These are phyloP conservation scores for Sphaerobolus stellatus DNA, from an alignment of 1,284 basidiomycete species.

Conservation along the genomic window DNA sequence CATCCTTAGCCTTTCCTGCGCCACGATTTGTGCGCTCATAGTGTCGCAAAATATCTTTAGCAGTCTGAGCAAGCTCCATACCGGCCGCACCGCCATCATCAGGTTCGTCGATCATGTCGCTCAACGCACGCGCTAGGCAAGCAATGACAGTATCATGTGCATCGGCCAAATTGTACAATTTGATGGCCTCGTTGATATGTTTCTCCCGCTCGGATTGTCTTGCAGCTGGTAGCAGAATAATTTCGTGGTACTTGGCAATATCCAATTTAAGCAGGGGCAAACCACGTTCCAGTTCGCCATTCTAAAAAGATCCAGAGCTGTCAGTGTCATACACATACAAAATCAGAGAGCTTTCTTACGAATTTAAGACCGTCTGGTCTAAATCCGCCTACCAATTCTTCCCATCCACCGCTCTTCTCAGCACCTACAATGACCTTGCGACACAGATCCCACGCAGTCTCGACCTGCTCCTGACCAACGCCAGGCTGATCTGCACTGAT, in stretches of 20 bases:
- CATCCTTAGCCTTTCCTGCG: slow-evolving; percentile 74
- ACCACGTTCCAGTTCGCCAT: slow-evolving; percentile 13
- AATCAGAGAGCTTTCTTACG: slow-evolving; percentile 48
- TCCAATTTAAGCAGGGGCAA: slow-evolving; percentile 33
- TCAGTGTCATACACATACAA: not conserved
- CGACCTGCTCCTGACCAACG: slow-evolving; percentile 81
- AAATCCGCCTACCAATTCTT: slow-evolving; percentile 89
- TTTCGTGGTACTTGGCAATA: slow-evolving; percentile 76
- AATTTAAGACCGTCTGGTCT: slow-evolving; percentile 86
- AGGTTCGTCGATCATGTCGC: slow-evolving; percentile 76
- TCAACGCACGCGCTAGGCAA: slow-evolving; percentile 86
- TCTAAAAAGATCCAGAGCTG: not conserved
- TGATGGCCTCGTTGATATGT: slow-evolving; percentile 87
- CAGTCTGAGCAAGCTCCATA: slow-evolving; percentile 72
- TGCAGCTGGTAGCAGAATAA: slow-evolving; percentile 73
- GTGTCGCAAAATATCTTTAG: slow-evolving; percentile 80
- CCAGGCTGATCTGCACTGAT: slow-evolving; percentile 76
- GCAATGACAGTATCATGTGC: slow-evolving; percentile 88
- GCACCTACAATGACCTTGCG: slow-evolving; percentile 86
- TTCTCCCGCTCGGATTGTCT: slow-evolving; percentile 65
- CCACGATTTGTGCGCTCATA: slow-evolving; percentile 82
- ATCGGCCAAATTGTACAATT: slow-evolving; percentile 93
- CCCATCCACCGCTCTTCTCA: slow-evolving; percentile 82
- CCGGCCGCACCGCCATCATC: slow-evolving; percentile 67
- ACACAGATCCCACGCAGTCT: slow-evolving; percentile 84